phyloP scores from a whole-genome alignment of 176 grass and related monocot species.

The Oryza australiensis region DNA sequence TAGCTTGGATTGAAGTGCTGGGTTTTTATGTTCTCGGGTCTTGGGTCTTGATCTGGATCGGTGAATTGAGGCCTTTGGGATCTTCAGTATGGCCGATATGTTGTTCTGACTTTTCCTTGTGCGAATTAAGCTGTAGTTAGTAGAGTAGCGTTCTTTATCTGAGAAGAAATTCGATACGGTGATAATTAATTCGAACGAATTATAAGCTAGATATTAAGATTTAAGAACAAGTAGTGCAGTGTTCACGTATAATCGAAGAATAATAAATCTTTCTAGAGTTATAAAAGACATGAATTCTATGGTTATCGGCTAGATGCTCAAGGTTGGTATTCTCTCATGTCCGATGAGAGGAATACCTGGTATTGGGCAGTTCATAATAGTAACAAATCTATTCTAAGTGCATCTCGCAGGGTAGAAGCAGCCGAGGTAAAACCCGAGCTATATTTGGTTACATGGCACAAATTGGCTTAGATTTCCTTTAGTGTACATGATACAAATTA shows the following conservation, averaged over 20 bases:
- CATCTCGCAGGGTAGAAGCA: not conserved
- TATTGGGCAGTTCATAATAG: not conserved
- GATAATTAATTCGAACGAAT: not conserved
- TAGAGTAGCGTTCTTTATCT: not conserved
- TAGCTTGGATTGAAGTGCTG: conserved; percentile 6
- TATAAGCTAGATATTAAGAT: not conserved
- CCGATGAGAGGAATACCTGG: not conserved
- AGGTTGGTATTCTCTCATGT: not conserved
- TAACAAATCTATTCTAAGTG: not conserved
- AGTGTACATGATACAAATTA: not conserved
- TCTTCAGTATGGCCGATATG: not conserved
- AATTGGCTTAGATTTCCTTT: too few relatives aligned
- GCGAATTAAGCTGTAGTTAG: not conserved
- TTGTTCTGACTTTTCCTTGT: not conserved
- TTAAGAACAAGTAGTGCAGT: not conserved
- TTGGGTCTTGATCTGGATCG: conserved; percentile 20
- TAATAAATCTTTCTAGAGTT: not conserved
- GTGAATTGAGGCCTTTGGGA: conserved; percentile 1
- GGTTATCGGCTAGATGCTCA: not conserved
- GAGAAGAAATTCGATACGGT: not conserved
- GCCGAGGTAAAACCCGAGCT: not conserved
- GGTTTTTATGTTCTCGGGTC: not conserved
- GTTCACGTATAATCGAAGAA: not conserved
- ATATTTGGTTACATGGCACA: not conserved
- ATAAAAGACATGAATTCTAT: not conserved